Conservation (phyloP, 495 filamentous ascomycete genomes). For the Aspergillus indologenus region DNA sequence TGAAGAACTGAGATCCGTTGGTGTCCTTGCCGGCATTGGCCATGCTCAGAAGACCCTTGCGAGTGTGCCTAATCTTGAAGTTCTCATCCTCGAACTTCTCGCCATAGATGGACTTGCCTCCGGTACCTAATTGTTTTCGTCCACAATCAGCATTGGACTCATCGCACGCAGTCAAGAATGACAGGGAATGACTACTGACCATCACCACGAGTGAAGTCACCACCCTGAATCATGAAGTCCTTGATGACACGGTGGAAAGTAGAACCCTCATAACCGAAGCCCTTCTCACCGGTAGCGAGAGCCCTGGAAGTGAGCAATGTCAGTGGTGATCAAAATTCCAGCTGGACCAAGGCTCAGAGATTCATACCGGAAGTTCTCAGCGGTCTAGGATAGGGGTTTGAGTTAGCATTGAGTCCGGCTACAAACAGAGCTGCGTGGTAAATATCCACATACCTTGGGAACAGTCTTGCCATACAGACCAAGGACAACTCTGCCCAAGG, state of each 20-base stretch:
- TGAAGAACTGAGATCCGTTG: conserved; percentile 99
- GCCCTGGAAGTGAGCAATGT: conserved; percentile 46
- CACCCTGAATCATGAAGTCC: conserved; percentile 98
- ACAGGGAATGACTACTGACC: conserved; percentile 37
- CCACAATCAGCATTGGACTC: conserved; percentile 7
- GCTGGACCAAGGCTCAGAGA: background rate
- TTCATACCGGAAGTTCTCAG: conserved; percentile 87
- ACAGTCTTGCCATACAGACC: conserved; percentile 98
- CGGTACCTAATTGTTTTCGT: conserved; percentile 57
- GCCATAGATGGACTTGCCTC: conserved; percentile 97
- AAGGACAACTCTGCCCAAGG: conserved; percentile 81
- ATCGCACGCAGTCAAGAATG: conserved; percentile 5
- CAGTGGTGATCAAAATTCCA: conserved; percentile 7
- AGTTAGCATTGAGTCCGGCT: conserved; percentile 7
- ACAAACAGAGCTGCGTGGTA: background rate
- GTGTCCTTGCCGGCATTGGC: conserved; percentile 97
- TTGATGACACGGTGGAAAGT: conserved; percentile 99
- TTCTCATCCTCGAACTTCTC: conserved; percentile 96
- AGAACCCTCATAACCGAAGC: conserved; percentile 92
- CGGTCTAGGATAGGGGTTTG: conserved; percentile 53
- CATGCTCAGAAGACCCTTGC: conserved; percentile 71
- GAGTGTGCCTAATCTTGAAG: conserved; percentile 94
- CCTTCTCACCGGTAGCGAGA: conserved; percentile 95
- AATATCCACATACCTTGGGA: conserved; percentile 60
- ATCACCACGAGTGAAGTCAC: conserved; percentile 96